A percentile compares a stretch with the other conserved stretches of the same genome.
These are phyloP conservation scores for Auricularia sp. DNA, from an alignment of 768 basidiomycete genomes.

Conservation along the genomic window DNA sequence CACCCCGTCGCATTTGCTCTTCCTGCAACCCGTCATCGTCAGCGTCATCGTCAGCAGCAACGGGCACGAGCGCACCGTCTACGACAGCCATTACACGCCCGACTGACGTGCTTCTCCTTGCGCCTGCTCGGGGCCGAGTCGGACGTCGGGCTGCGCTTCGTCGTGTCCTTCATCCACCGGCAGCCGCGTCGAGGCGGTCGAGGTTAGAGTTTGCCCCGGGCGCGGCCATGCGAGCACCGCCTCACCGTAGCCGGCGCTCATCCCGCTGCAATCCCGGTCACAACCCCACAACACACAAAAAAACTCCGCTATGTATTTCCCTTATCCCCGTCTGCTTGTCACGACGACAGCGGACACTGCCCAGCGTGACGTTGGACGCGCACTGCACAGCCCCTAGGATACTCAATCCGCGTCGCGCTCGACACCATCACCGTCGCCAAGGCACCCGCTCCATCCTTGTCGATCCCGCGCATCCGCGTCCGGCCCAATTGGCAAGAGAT, in stretches of 20 bases:
- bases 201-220: neutral
- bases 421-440: too few relatives aligned
- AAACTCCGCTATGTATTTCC: too few relatives aligned
- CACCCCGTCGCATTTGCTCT: slow-evolving; percentile 25
- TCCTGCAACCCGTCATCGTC: slow-evolving; percentile 11
- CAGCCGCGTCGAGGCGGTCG: neutral
- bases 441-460: too few relatives aligned
- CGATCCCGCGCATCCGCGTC: too few relatives aligned
- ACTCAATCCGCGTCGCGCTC: too few relatives aligned
- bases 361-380: too few relatives aligned
- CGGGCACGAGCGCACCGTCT: neutral
- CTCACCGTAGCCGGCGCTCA: neutral
- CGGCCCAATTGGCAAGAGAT: too few relatives aligned
- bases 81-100: neutral
- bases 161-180: neutral
- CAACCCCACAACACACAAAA: too few relatives aligned
- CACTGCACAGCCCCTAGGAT: too few relatives aligned
- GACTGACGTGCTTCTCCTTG: neutral
- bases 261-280: too few relatives aligned
- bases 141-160: neutral
- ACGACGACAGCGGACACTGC: too few relatives aligned
- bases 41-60: neutral
- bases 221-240: neutral
- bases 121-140: neutral
- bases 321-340: too few relatives aligned